Base-by-base conservation (phyloP, 1,139 yeast genomes). In the Taphrina pruni region DNA sequence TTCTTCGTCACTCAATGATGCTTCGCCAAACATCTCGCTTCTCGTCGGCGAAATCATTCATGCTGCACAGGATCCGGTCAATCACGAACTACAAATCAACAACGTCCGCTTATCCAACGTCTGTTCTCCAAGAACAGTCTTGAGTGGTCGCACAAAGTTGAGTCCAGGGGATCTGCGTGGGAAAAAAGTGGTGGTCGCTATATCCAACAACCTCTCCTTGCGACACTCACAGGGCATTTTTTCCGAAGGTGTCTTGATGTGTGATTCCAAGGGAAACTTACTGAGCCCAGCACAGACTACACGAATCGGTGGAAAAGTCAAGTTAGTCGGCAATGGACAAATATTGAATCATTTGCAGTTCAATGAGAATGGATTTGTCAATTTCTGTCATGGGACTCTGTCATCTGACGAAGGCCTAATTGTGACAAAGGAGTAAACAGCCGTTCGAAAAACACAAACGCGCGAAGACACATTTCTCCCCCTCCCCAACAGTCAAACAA, bases 11-110 rank as follows among this genome's bases (percentile, higher is more conserved):
- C 11, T 11, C n/a, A 50, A 26, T n/a, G 54, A 50, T 50, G 9
- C 36, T 8, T 4, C 54, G n/a, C 32, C 54, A 11, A 50, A 50
- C n/a, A 50, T 50, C 14, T 50, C 54, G 8, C 54, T 62, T 11
- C 60, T 62, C 11, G 66, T 62, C 11, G 66, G 66, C 12, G 60
- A 62, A 52, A 54, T 62, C 35, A 43, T 51, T 55, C 58, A 62
- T 20, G 35, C 58, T 9, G 60, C 60, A 3, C 58, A 45, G 17
- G 48, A 62, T 26, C 45, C 46, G 12, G 35, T 12, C 36, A 41
- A 39, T 12, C 48, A 38, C 46, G 58, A 35, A 12, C 6, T 36
- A 36, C 65, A 48, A 26, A 51, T 62, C 52, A 52, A 54, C 60
- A 52, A 45, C 41, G 8, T 62, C 32, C 58, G 52, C 35, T 43